phyloP scores from a whole-genome alignment of 352 stramenopile genomes.

The Halophytophthora batemanensis region DNA sequence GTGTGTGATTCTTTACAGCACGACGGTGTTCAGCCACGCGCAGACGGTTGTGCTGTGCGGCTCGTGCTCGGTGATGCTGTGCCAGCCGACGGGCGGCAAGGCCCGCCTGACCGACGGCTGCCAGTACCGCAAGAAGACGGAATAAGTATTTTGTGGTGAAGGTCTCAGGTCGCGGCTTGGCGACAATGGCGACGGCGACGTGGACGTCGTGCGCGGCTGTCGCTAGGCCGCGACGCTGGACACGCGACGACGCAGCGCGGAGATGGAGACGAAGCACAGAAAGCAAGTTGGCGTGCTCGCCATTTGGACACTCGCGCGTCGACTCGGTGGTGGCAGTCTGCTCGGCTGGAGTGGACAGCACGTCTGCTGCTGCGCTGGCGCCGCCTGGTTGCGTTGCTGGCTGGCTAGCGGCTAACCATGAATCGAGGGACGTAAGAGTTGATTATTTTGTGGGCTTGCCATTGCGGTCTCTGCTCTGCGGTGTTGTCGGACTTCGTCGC shows the following conservation, averaged over 20 bases:
- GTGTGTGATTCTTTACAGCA: constrained; percentile 43
- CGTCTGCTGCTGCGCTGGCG: constrained; percentile 19
- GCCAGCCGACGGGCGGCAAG: constrained; percentile 98
- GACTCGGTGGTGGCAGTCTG: constrained; percentile 13
- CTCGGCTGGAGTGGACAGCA: neutral
- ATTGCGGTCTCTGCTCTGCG: constrained; percentile 16
- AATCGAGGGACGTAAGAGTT: constrained; percentile 66
- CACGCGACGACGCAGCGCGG: constrained; percentile 26
- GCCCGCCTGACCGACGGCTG: constrained; percentile 98
- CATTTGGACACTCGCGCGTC: constrained; percentile 22
- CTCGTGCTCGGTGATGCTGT: constrained; percentile 97
- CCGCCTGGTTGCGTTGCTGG: constrained; percentile 23
- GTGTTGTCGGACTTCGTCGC: too few species aligned
- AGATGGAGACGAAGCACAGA: constrained; percentile 26
- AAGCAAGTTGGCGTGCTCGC: constrained; percentile 24
- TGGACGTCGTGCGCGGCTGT: neutral
- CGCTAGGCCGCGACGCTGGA: constrained; percentile 17
- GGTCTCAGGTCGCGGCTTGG: constrained; percentile 8
- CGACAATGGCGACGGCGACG: too few species aligned
- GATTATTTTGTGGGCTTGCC: constrained; percentile 60
- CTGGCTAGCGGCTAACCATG: constrained; percentile 36
- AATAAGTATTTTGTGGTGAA: constrained; percentile 82
- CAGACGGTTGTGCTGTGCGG: constrained; percentile 98
- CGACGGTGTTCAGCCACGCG: constrained; percentile 98
- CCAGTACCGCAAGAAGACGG: constrained; percentile 99